phyloP scores from a whole-genome alignment of 208 protist genomes.

The Leishmania turanica region DNA sequence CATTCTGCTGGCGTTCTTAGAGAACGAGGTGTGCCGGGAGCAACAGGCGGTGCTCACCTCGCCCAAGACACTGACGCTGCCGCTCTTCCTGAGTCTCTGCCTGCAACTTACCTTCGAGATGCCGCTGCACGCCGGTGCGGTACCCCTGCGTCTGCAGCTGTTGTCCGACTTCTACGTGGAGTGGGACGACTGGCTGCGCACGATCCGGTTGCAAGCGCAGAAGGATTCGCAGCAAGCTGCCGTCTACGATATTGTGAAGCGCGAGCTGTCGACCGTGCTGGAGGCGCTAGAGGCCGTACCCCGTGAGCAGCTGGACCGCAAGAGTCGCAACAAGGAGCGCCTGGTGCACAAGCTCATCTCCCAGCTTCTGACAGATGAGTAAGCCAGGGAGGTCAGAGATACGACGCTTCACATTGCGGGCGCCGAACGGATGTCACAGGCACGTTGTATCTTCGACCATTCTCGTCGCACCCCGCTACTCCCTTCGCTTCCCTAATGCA shows the following conservation, averaged over 20 bases:
- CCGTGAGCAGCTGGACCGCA: constrained; percentile 60
- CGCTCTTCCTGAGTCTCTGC: constrained; percentile 83
- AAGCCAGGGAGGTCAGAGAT: not conserved
- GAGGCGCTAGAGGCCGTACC: constrained; percentile 54
- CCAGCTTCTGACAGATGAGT: constrained; percentile 49
- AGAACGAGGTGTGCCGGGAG: constrained; percentile 73
- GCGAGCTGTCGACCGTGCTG: constrained; percentile 62
- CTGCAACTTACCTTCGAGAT: constrained; percentile 85
- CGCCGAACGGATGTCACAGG: not conserved
- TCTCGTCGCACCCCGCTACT: not conserved
- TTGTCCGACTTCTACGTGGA: constrained; percentile 85
- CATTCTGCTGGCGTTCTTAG: constrained; percentile 80
- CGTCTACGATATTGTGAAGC: constrained; percentile 61
- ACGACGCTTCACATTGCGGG: not conserved
- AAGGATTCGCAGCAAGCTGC: constrained; percentile 39
- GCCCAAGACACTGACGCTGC: constrained; percentile 64
- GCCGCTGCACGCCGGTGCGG: constrained; percentile 39
- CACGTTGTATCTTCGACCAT: not conserved
- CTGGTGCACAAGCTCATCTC: constrained; percentile 69
- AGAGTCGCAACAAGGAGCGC: constrained; percentile 71
- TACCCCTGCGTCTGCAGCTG: constrained; percentile 73
- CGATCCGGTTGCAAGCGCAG: constrained; percentile 54
- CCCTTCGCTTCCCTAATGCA: not conserved
- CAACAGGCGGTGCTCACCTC: constrained; percentile 55
- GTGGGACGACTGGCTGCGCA: constrained; percentile 85